These are phyloP conservation scores for Wickerhamomyces bisporus DNA, from an alignment of 805 yeast genomes.

Conservation along the genomic window DNA sequence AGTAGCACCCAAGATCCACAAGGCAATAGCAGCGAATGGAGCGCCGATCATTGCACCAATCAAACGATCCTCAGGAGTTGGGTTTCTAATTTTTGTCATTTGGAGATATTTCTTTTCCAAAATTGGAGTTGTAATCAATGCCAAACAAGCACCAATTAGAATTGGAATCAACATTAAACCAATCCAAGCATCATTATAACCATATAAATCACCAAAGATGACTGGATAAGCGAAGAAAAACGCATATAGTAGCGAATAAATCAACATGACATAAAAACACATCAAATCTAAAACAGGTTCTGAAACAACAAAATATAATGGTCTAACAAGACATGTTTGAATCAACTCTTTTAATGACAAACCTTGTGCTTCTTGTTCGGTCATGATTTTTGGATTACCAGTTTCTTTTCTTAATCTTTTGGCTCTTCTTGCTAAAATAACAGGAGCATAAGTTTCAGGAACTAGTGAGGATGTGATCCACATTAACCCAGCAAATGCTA, in stretches of 20 bases:
- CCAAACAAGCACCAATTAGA: slow-evolving; percentile 76
- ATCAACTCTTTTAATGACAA: slow-evolving; percentile 63
- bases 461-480: slow-evolving; percentile 59
- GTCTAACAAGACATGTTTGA: slow-evolving; percentile 70
- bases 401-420: slow-evolving; percentile 65
- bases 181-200: slow-evolving; percentile 67
- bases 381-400: slow-evolving; percentile 79
- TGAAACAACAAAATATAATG: slow-evolving; percentile 67
- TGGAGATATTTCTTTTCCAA: slow-evolving; percentile 59
- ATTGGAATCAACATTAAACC: slow-evolving; percentile 91
- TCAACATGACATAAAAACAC: slow-evolving; percentile 82
- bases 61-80: slow-evolving; percentile 76
- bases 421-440: slow-evolving; percentile 65
- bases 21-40: slow-evolving; percentile 75
- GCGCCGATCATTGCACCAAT: slow-evolving; percentile 80
- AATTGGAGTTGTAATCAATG: slow-evolving; percentile 68
- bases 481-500: slow-evolving; percentile 87
- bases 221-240: slow-evolving; percentile 95
- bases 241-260: slow-evolving; percentile 86
- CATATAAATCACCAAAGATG: slow-evolving; percentile 72
- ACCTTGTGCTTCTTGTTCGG: slow-evolving; percentile 87
- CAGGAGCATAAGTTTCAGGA: slow-evolving; percentile 93
- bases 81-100: slow-evolving; percentile 47
- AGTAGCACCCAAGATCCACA: slow-evolving; percentile 79
- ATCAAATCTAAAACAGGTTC: slow-evolving; percentile 84